phyloP scores from a whole-genome alignment of 441 rosid genomes.

The Iberis amara region DNA sequence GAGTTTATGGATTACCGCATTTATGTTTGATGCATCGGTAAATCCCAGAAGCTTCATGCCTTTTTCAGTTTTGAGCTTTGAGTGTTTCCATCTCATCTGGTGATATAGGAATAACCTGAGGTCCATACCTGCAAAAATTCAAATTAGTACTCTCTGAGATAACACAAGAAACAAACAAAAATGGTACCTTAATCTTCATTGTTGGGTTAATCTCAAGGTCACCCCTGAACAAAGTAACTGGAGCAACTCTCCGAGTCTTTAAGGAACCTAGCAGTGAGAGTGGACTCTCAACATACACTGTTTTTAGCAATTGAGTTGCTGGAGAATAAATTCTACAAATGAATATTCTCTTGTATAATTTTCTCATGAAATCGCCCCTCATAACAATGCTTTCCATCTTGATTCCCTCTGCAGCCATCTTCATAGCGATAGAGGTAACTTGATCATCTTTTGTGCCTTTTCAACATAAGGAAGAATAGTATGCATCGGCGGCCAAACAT shows the following conservation, averaged over 20 bases:
- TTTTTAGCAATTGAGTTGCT: conserved; percentile 47
- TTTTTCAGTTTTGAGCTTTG: conserved; percentile 83
- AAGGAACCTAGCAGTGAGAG: conserved; percentile 79
- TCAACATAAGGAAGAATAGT: conserved; percentile 55
- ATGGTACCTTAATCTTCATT: conserved; percentile 72
- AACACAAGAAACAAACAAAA: not conserved
- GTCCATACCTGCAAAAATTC: conserved; percentile 63
- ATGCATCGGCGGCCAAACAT: conserved; percentile 86
- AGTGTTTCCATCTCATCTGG: conserved; percentile 63
- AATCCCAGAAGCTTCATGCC: conserved; percentile 87
- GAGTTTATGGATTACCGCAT: conserved; percentile 42
- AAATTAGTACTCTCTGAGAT: not conserved
- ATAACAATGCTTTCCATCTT: conserved; percentile 64
- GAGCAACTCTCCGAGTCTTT: conserved; percentile 61
- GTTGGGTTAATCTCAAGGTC: conserved; percentile 65
- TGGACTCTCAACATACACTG: conserved; percentile 55
- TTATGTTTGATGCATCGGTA: conserved; percentile 64
- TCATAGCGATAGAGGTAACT: conserved; percentile 57
- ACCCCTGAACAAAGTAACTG: conserved; percentile 85
- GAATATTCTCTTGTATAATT: conserved; percentile 62
- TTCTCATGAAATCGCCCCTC: conserved; percentile 42
- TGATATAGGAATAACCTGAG: conserved; percentile 87
- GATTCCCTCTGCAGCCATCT: conserved; percentile 63
- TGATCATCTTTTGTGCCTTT: conserved; percentile 79
- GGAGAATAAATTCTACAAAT: conserved; percentile 56